These are phyloP conservation scores for Bruguiera hainesii DNA, from an alignment of 441 rosid species.

Conservation along the genomic window DNA sequence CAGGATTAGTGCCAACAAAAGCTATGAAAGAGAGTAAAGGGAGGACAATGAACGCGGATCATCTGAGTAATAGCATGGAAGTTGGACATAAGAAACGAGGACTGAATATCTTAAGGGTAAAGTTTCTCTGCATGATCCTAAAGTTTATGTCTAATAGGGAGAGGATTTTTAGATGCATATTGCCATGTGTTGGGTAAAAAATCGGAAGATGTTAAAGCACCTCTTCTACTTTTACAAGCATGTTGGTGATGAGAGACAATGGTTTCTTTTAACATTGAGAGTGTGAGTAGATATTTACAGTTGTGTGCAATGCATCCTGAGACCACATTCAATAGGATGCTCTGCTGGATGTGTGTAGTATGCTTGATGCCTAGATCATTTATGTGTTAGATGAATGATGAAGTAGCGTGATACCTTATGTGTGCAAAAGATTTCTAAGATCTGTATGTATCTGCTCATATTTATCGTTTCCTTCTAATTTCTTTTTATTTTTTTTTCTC, in stretches of 20 bases:
- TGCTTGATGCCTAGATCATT: too few species aligned
- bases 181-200: neutral
- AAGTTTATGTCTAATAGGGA: neutral
- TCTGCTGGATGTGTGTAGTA: too few species aligned
- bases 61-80: conserved; percentile 24
- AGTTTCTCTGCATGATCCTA: neutral
- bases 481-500: neutral
- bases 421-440: neutral
- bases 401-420: too few species aligned
- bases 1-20: conserved; percentile 25
- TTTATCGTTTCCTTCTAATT: neutral
- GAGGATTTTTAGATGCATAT: neutral
- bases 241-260: neutral
- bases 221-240: neutral
- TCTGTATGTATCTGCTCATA: neutral
- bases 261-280: too few species aligned
- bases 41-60: conserved; percentile 17
- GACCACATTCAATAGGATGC: too few species aligned
- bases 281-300: too few species aligned
- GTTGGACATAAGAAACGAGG: conserved; percentile 27
- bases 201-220: neutral
- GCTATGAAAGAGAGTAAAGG: conserved; percentile 32
- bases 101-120: conserved; percentile 27
- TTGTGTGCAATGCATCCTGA: too few species aligned
- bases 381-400: too few species aligned